Conservation (phyloP, 2,329 filamentous ascomycete genomes). For the Elsinoe ampelina region DNA sequence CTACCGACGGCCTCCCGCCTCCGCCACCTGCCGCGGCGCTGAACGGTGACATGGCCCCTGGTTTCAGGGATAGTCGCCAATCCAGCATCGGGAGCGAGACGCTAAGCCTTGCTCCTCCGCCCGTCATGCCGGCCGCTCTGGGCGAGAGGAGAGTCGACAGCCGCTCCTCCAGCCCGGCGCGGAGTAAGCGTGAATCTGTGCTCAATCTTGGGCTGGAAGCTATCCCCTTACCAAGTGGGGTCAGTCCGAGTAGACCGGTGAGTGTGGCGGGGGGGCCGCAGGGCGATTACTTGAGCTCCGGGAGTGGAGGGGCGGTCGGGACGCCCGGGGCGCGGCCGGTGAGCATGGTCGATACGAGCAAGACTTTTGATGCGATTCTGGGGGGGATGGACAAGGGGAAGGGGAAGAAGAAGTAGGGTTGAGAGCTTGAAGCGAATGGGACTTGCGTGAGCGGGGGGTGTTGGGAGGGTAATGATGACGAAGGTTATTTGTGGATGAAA, state of each 20-base stretch:
- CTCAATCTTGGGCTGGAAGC: slow-evolving; percentile 40
- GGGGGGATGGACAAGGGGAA: slow-evolving; percentile 22
- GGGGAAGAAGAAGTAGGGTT: slow-evolving; percentile 17
- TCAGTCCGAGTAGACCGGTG: slow-evolving; percentile 33
- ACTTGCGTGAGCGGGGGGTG: too few species aligned
- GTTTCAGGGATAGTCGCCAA: neutral
- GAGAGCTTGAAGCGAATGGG: too few species aligned
- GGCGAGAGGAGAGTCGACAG: slow-evolving; percentile 13
- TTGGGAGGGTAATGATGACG: neutral
- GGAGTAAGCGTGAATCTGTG: slow-evolving; percentile 33
- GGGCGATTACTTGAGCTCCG: neutral
- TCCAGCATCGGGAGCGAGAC: slow-evolving; percentile 1
- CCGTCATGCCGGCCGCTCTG: slow-evolving; percentile 7
- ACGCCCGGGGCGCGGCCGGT: slow-evolving; percentile 20
- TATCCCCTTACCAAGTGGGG: slow-evolving; percentile 36
- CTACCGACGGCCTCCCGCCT: slow-evolving; percentile 18
- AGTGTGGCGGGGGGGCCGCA: slow-evolving; percentile 17
- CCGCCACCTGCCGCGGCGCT: slow-evolving; percentile 13
- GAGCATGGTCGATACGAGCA: slow-evolving; percentile 29
- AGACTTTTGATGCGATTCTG: slow-evolving; percentile 44
- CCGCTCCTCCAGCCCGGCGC: slow-evolving; percentile 16
- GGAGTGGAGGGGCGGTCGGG: neutral
- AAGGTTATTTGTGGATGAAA: neutral
- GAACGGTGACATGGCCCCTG: slow-evolving; percentile 9
- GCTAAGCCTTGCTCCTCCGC: neutral